Conservation (phyloP, 495 filamentous ascomycete genomes). For the Podospora pseudocomata region DNA sequence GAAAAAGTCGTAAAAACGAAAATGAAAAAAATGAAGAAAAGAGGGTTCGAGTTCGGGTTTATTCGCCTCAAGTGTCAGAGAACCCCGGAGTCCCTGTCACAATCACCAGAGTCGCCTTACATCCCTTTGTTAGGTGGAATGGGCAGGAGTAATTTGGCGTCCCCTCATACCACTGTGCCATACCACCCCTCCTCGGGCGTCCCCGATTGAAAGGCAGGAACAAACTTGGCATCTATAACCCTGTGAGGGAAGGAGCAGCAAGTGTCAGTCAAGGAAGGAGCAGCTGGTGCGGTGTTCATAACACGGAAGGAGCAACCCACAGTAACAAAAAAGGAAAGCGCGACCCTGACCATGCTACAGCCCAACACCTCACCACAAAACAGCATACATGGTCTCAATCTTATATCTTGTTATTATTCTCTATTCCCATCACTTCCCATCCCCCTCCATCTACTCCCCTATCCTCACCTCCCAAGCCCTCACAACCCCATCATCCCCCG, state of each 20-base stretch:
- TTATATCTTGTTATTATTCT: background rate
- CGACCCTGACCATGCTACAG: no score
- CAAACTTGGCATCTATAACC: background rate
- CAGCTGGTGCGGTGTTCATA: background rate
- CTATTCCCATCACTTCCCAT: constrained; percentile 10
- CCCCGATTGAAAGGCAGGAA: background rate
- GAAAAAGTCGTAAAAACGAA: no score
- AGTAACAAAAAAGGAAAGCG: no score
- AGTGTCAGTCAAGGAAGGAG: background rate
- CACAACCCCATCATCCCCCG: constrained; percentile 56
- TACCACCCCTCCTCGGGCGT: background rate
- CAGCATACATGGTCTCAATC: no score
- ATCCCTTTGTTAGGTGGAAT: background rate
- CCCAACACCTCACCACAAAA: no score
- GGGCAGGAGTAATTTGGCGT: background rate
- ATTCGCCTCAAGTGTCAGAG: no score
- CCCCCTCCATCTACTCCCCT: constrained; percentile 50
- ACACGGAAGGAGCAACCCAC: no score
- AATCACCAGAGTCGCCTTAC: no score
- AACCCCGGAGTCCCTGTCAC: no score
- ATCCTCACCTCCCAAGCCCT: background rate
- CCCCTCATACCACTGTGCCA: background rate
- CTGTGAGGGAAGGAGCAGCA: background rate
- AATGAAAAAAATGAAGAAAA: no score
- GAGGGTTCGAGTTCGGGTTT: no score